phyloP scores from a whole-genome alignment of 441 rosid genomes.

The Populus trichocarpa region DNA sequence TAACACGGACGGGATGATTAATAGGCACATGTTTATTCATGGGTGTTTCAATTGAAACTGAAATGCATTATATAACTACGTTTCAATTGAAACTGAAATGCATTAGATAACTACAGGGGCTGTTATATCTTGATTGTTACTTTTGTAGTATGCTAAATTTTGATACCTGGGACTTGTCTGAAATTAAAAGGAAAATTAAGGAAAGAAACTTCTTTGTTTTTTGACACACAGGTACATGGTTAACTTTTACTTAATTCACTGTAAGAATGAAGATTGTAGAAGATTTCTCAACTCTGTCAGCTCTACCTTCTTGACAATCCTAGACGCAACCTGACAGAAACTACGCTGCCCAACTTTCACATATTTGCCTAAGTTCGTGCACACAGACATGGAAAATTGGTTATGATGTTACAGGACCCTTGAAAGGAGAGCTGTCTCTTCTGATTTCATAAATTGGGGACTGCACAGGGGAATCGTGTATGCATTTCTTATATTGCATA shows the following conservation, averaged over 20 bases:
- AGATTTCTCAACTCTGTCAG: not conserved
- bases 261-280: not conserved
- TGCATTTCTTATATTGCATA: not conserved
- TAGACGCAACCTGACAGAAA: not conserved
- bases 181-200: not conserved
- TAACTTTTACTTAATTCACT: not conserved
- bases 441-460: not conserved
- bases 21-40: not conserved
- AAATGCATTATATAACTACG: not conserved
- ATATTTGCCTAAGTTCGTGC: not conserved
- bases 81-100: not conserved
- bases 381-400: not conserved
- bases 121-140: not conserved
- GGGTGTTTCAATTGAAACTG: not conserved
- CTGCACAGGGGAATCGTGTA: not conserved
- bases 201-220: not conserved
- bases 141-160: not conserved
- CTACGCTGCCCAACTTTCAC: not conserved
- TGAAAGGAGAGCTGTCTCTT: not conserved
- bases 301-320: not conserved
- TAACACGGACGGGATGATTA: not conserved
- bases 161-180: not conserved
- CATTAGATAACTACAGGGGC: not conserved
- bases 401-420: too few species aligned
- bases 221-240: not conserved